These are phyloP conservation scores for Penicillium antarcticum DNA, from an alignment of 495 filamentous ascomycete species.

Conservation along the genomic window DNA sequence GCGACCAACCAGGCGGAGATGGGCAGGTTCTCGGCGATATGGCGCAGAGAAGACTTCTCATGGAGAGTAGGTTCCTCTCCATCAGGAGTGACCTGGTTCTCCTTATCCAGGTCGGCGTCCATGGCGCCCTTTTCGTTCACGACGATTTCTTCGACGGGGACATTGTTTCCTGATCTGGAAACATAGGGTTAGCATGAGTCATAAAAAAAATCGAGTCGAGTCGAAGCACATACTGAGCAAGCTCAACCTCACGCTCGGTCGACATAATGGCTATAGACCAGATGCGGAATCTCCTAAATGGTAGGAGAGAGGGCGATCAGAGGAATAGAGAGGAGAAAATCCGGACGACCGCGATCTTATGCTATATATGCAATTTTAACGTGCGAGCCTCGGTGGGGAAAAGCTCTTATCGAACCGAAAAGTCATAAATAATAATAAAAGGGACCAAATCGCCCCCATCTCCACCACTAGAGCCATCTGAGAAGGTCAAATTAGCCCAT, in stretches of 20 bases:
- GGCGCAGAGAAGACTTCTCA: slow-evolving; percentile 48
- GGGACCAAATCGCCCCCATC: background rate
- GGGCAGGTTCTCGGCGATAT: slow-evolving; percentile 55
- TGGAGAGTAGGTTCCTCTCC: slow-evolving; percentile 53
- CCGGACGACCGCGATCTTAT: slow-evolving; percentile 8
- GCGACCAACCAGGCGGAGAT: slow-evolving; percentile 57
- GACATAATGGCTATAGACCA: slow-evolving; percentile 26
- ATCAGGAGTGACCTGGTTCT: slow-evolving; percentile 36
- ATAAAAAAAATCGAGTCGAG: background rate
- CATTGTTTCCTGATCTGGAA: slow-evolving; percentile 9
- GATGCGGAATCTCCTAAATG: slow-evolving; percentile 6
- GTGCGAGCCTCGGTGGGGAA: slow-evolving; percentile 16
- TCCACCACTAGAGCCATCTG: slow-evolving; percentile 3
- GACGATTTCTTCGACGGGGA: slow-evolving; percentile 18
- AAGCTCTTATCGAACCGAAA: slow-evolving; percentile 9
- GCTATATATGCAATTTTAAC: slow-evolving; percentile 23
- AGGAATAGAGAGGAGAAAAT: slow-evolving; percentile 3
- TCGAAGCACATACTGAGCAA: slow-evolving; percentile 28
- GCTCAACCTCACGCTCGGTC: slow-evolving; percentile 32
- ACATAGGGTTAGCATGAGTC: slow-evolving; percentile 2
- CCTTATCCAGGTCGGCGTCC: slow-evolving; percentile 27
- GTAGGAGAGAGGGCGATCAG: background rate
- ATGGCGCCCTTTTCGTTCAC: slow-evolving; percentile 27
- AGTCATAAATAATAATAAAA: slow-evolving; percentile 7
- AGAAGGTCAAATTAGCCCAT: slow-evolving; percentile 5